Percentiles rank a stretch among this genome's conserved stretches.
Conservation (phyloP, 2,329 filamentous ascomycete genomes). For the Nigrospora sphaerica region DNA sequence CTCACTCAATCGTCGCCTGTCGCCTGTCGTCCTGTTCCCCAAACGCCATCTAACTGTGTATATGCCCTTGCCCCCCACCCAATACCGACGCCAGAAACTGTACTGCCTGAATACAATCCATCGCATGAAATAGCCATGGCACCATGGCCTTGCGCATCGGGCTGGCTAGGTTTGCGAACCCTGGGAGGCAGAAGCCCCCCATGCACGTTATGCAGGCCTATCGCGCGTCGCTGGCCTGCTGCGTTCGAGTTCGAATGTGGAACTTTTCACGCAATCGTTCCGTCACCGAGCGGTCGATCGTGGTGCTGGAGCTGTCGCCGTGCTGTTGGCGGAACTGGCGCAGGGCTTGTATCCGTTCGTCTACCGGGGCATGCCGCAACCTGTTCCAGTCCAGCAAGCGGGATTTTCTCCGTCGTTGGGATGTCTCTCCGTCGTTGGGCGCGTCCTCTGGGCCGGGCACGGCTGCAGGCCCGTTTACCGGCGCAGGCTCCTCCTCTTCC, state of each 20-base stretch:
- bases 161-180: background rate
- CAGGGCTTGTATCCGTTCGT: constrained; percentile 56
- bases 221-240: constrained; percentile 11
- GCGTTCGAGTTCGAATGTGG: constrained; percentile 40
- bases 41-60: no score
- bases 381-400: constrained; percentile 50
- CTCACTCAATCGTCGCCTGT: no score
- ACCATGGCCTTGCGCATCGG: background rate
- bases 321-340: constrained; percentile 40
- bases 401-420: constrained; percentile 37
- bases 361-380: constrained; percentile 49
- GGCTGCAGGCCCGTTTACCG: constrained; percentile 22
- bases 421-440: constrained; percentile 20
- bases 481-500: background rate
- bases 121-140: background rate
- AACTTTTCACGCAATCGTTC: constrained; percentile 46
- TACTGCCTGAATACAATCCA: constrained; percentile 1
- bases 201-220: background rate
- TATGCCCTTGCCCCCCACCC: no score
- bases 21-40: no score
- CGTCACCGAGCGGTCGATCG: constrained; percentile 24
- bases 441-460: constrained; percentile 31
- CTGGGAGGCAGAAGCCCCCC: no score
- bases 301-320: constrained; percentile 11
- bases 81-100: background rate